These are phyloP conservation scores for Trichoderma oligosporum DNA, from an alignment of 2,329 filamentous ascomycete species.

Conservation along the genomic window DNA sequence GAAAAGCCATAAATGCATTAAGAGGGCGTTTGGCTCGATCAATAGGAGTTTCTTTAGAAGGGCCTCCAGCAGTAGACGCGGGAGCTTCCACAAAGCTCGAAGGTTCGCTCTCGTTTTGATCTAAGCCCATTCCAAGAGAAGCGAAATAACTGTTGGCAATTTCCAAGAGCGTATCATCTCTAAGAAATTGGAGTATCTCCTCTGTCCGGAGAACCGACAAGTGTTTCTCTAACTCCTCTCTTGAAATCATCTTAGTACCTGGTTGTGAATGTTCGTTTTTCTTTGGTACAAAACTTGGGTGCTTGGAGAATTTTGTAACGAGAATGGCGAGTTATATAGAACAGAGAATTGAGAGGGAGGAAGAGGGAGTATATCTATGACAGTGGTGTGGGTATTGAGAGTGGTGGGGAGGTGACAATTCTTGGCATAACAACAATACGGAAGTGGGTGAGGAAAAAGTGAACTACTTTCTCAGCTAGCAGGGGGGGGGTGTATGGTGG, in stretches of 20 bases:
- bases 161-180: slow-evolving; percentile 25
- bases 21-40: slow-evolving; percentile 29
- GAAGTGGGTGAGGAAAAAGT: not conserved
- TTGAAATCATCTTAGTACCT: slow-evolving; percentile 20
- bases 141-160: slow-evolving; percentile 24
- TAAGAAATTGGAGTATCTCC: slow-evolving; percentile 23
- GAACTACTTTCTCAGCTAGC: not conserved
- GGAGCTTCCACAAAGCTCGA: not conserved
- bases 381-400: not conserved
- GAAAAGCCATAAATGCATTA: slow-evolving; percentile 35
- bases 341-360: not conserved
- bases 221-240: slow-evolving; percentile 22
- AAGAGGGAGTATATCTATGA: slow-evolving; percentile 12
- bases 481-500: not conserved
- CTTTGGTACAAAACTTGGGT: not conserved
- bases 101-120: not conserved
- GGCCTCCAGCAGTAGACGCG: not conserved
- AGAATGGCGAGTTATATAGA: not conserved
- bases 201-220: slow-evolving; percentile 20
- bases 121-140: not conserved
- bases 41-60: not conserved
- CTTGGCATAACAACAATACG: slow-evolving; percentile 1
- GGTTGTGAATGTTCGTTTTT: not conserved
- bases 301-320: not conserved
- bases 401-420: not conserved